Percentiles rank a stretch among this genome's conserved stretches.
These are phyloP conservation scores for Pseudocercospora eumusae DNA, from an alignment of 2,329 filamentous ascomycete species.

Conservation along the genomic window DNA sequence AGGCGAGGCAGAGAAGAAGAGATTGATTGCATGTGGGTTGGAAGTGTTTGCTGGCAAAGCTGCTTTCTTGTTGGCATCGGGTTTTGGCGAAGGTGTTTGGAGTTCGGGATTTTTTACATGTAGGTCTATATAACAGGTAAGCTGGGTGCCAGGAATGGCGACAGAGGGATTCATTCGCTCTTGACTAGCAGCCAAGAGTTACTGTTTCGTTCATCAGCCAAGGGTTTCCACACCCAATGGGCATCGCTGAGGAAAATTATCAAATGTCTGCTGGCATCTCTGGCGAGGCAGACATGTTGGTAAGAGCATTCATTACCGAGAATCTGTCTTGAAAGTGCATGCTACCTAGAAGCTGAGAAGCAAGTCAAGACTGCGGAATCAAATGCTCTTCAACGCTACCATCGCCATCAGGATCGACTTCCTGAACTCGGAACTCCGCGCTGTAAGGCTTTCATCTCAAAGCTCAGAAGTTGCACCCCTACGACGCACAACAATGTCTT, in stretches of 20 bases:
- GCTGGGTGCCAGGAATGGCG: no score
- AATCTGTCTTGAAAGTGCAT: background rate
- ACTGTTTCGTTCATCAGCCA: no score
- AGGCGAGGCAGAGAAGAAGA: background rate
- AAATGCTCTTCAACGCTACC: background rate
- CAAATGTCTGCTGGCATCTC: no score
- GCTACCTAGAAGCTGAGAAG: background rate
- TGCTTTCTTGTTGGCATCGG: background rate
- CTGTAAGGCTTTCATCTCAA: background rate
- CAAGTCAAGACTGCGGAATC: background rate
- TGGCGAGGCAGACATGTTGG: background rate
- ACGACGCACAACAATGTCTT: background rate
- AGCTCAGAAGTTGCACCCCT: slow-evolving; percentile 11
- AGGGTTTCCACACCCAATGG: no score
- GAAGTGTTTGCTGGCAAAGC: background rate
- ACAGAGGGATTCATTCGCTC: no score
- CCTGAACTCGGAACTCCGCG: background rate
- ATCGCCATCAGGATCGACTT: background rate
- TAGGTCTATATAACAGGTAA: no score
- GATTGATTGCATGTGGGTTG: background rate
- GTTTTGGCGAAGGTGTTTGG: background rate
- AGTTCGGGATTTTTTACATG: background rate
- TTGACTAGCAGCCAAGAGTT: no score
- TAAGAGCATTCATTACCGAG: background rate
- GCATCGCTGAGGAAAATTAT: no score